Evolutionary conservation across 371 early-diverging fungal species (phyloP).

Genomic region (Capillidium rhysosporum): DNA sequence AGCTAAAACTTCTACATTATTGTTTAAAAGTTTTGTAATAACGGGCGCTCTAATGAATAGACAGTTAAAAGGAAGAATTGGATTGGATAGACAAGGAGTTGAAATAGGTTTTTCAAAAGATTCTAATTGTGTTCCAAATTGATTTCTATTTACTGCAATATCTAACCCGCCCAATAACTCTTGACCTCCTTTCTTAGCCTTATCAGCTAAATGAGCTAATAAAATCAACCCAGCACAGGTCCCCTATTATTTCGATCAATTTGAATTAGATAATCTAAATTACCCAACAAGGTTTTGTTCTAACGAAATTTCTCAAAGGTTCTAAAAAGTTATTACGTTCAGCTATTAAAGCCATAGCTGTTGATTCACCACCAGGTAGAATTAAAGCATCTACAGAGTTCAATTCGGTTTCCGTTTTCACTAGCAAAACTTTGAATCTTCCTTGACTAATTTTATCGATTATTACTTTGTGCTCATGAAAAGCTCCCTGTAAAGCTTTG

Average conservation of each 20-base stretch:
- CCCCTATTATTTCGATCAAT: constrained; percentile 23
- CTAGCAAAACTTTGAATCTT: constrained; percentile 35
- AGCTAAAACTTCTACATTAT: constrained; percentile 46
- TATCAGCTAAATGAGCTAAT: constrained; percentile 49
- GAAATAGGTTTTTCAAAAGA: constrained; percentile 55
- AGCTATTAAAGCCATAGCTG: constrained; percentile 77
- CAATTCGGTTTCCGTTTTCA: constrained; percentile 44
- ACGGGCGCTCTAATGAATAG: constrained; percentile 93
- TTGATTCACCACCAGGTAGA: constrained; percentile 90
- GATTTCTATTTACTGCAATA: constrained; percentile 73
- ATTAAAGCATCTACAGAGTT: constrained; percentile 66
- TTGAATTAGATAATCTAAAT: not conserved
- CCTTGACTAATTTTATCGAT: constrained; percentile 31
- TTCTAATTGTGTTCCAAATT: constrained; percentile 80
- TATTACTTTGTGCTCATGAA: constrained; percentile 69
- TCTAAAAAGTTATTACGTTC: constrained; percentile 62
- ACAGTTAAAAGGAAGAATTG: constrained; percentile 34
- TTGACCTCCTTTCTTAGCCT: constrained; percentile 69
- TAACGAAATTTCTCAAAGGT: constrained; percentile 47
- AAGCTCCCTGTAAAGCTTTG: constrained; percentile 82
- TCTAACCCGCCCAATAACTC: constrained; percentile 59
- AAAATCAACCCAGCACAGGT: constrained; percentile 95
- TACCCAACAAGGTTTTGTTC: constrained; percentile 62
- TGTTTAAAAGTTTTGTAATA: constrained; percentile 38
- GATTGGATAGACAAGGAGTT: constrained; percentile 31